Evolutionary conservation across 1,284 basidiomycete species (phyloP), one percentile per base, ranked within the genome.

Genomic region (Phellinidium pouzarii): DNA sequence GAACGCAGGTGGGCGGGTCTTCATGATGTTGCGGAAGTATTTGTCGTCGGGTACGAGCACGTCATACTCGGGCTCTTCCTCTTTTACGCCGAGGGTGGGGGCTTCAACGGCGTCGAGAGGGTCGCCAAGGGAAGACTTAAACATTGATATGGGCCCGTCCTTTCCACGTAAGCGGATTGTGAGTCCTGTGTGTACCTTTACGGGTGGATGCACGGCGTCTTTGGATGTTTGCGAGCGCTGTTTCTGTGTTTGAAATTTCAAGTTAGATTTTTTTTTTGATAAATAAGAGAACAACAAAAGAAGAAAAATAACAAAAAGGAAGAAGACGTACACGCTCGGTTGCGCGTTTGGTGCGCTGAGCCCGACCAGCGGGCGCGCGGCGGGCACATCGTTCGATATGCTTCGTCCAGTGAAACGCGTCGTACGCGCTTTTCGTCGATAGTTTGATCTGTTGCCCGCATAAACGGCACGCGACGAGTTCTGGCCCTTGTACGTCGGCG

Each of bases 331-430:
- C 44, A n/a, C 34, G 44, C 22, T 52, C 45, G 11, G 36, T 14
- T 6, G 48, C 38, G n/a, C 45, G 48, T 22, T 36, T 34, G 41
- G 47, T 36, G 23, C 55, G 51, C 22, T 56, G 42, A 11, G 26
- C 45, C 14, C 51, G 51, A 11, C 34, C 36, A 19, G 45, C 51
- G 11, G 51, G 51, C 3, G 51, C 43, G 9, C 41, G 45, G 38
- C 52, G 44, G 9, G 44, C 40, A 62, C 83, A 85, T 22, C 82
- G 72, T 37, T 71, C 71, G 14, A 76, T 73, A 60, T 86, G 83
- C 59, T 75, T 80, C 41, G 67, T 62, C 84, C 84, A 87, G 62
- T 87, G 84, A 60, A 76, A 77, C 17, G 72, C 71, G 60, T 87
- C 84, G 60, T 75, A 87, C 19, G 69, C 68, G 64, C 79, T 82